Percentiles rank a stretch among this genome's conserved stretches.
These are phyloP conservation scores for Chamaecrista fasciculata DNA, from an alignment of 306 rosid genomes.

Conservation along the genomic window DNA sequence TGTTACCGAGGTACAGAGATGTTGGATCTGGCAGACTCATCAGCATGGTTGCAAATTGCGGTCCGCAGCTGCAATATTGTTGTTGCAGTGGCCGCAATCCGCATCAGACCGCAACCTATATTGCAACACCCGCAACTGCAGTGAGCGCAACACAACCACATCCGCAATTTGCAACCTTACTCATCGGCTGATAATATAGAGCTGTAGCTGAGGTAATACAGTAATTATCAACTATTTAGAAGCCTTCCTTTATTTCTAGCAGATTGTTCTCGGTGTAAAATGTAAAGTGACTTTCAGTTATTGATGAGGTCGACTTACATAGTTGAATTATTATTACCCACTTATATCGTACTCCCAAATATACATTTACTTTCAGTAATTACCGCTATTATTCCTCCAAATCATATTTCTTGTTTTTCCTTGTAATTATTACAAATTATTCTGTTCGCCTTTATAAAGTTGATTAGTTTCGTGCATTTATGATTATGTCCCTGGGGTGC, in stretches of 20 bases:
- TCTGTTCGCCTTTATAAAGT: neutral
- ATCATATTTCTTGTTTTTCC: neutral
- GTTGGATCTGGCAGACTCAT: conserved; percentile 34
- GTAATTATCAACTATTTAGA: no score
- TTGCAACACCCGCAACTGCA: no score
- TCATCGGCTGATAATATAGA: conserved; percentile 37
- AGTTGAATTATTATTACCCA: neutral
- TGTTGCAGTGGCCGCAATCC: no score
- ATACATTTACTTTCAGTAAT: conserved; percentile 2
- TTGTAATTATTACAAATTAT: neutral
- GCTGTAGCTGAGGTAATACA: conserved; percentile 26
- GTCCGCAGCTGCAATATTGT: no score
- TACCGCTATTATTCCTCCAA: neutral
- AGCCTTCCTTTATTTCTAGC: no score
- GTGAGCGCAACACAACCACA: no score
- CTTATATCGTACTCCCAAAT: neutral
- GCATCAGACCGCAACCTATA: no score
- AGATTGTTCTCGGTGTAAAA: no score
- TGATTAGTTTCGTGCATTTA: neutral
- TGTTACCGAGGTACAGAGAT: conserved; percentile 50
- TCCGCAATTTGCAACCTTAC: no score
- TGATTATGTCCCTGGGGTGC: neutral
- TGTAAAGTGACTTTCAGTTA: no score
- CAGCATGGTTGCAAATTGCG: no score
- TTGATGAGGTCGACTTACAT: no score